phyloP scores from a whole-genome alignment of 2,329 filamentous ascomycete species.

The Sporothrix schenckii region DNA sequence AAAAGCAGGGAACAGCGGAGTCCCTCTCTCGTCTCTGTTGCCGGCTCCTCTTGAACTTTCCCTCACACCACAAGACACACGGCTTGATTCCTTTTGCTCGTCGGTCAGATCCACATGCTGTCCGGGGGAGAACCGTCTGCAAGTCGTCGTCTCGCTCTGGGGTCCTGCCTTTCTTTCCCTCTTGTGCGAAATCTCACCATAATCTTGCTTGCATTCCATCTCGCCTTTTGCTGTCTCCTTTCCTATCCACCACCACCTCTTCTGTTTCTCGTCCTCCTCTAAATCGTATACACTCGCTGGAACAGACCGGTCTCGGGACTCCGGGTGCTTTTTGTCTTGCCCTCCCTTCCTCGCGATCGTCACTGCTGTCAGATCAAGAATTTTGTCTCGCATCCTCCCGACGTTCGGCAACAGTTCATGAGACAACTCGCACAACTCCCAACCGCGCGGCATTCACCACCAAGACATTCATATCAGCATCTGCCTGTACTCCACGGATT shows the following conservation, averaged over 20 bases:
- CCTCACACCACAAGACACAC: not conserved
- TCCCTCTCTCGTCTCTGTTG: not conserved
- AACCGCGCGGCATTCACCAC: slow-evolving; percentile 12
- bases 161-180: not conserved
- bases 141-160: slow-evolving; percentile 15
- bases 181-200: slow-evolving; percentile 12
- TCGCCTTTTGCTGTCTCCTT: not conserved
- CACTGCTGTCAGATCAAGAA: slow-evolving; percentile 3
- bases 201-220: slow-evolving; percentile 15
- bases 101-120: slow-evolving; percentile 22
- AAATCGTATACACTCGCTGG: not conserved
- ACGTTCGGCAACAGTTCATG: not conserved
- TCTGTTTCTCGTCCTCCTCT: not conserved
- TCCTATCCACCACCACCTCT: not conserved
- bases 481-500: not conserved
- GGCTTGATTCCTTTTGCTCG: not conserved
- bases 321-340: not conserved
- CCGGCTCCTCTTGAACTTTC: no score
- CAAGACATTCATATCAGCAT: slow-evolving; percentile 21
- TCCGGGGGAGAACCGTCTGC: slow-evolving; percentile 17
- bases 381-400: slow-evolving; percentile 13
- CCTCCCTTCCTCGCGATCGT: not conserved
- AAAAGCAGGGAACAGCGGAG: slow-evolving; percentile 12
- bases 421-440: not conserved
- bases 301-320: slow-evolving; percentile 22